These are phyloP conservation scores for Albatrellus ellisii DNA, from an alignment of 768 basidiomycete genomes.

Conservation along the genomic window DNA sequence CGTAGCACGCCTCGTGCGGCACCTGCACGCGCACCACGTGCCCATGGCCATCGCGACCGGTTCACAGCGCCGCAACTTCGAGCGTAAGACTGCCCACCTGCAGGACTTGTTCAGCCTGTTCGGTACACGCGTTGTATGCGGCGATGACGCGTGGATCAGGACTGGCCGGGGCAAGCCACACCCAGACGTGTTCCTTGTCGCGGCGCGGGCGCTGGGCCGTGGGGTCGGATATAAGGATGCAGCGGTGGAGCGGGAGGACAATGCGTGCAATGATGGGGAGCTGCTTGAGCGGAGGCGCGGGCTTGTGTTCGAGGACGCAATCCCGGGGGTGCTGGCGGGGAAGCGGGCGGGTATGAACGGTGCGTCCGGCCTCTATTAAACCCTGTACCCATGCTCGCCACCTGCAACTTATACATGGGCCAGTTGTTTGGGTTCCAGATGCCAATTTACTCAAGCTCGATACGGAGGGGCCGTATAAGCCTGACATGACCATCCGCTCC, in stretches of 20 bases:
- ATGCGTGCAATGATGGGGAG: conserved; percentile 22
- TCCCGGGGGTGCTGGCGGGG: conserved; percentile 67
- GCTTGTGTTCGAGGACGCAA: conserved; percentile 73
- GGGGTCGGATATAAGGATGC: conserved; percentile 35
- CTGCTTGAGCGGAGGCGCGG: conserved; percentile 42
- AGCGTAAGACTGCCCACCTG: conserved; percentile 54
- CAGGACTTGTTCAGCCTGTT: conserved; percentile 48
- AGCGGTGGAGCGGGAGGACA: conserved; percentile 21
- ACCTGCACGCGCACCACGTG: conserved; percentile 51
- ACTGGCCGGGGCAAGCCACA: conserved; percentile 52
- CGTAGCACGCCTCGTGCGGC: conserved; percentile 49
- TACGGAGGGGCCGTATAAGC: conserved; percentile 18
- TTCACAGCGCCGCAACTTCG: conserved; percentile 49
- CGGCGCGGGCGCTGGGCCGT: conserved; percentile 44
- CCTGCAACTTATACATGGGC: background rate
- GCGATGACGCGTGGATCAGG: conserved; percentile 44
- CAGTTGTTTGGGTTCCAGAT: conserved; percentile 84
- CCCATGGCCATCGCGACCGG: conserved; percentile 80
- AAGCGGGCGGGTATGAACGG: conserved; percentile 82
- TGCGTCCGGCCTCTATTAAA: conserved; percentile 25
- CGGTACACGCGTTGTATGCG: conserved; percentile 54
- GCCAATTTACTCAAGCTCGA: conserved; percentile 41
- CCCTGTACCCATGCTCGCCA: no score
- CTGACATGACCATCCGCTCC: conserved; percentile 43
- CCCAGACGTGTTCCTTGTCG: conserved; percentile 70